Base-by-base conservation (phyloP, 192 early-diverging fungal species). In the Coemansia sp. region DNA sequence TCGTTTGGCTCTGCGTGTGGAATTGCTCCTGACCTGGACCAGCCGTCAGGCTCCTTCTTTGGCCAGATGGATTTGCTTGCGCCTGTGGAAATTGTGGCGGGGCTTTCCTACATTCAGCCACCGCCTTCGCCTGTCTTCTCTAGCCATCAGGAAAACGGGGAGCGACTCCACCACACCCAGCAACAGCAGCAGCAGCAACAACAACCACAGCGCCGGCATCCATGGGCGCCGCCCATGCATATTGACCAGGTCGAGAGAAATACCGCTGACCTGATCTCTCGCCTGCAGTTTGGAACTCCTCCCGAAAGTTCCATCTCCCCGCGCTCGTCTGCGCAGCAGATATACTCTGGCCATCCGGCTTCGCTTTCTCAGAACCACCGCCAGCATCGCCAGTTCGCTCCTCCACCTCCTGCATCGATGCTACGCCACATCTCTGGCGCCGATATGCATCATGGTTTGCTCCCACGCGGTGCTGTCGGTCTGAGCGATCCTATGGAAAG, bases 1-100 rank as follows among this genome's bases (percentile, higher is more conserved):
- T 57, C 69, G 48, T 70, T 80, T 62, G 78, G 69, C 15, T 39
- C 55, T 5, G 72, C 78, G 16, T 75, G 78, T 32, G 78, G 78
- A 1, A 63, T 80, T 21, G 32, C 64, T 12, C 73, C 78, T n/a
- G 78, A 80, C 26, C 52, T 80, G 22, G 78, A 80, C 37, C 62
- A 63, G 12, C 63, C 69, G 3, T 66, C 73, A 0, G 78, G 78
- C 19, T 72, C 78, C 51, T 72, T 61, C 46, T 80, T 80, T 59
- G 9, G 61, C 7, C 61, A 69, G 6, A 19, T 66, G 8, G 73
- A 69, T 1, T 37, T 49, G 15, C 60, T 75, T 21, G 41, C 71
- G 51, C 62, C 69, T 0, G 72, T 62, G 1, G 72, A 69, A 16
- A 41, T 47, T 4, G 21, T 43, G 8, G 18, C 72, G 19, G 78